Evolutionary conservation across 2,329 filamentous ascomycete species (phyloP), one percentile per base, ranked within the genome.

Genomic region (Phyllosticta citriasiana): DNA sequence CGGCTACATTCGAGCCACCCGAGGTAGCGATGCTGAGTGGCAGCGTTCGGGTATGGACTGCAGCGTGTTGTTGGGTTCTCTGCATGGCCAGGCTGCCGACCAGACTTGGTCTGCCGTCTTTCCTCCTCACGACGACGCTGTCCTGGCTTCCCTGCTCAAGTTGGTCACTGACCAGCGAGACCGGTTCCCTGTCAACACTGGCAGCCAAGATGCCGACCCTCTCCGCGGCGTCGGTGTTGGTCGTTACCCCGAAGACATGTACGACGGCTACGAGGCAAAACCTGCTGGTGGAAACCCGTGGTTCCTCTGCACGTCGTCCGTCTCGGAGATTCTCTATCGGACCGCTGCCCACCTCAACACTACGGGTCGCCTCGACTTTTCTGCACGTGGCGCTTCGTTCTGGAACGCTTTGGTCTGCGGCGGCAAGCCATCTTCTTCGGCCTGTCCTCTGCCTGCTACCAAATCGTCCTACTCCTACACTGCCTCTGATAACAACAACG

Each of bases 171-270:
- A 76, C 62, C 72, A 74, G 64, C 64, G 65, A 30, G 59, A 63
- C 50, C 71, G 74, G 24, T 75, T 74, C 63, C 72, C 75, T 1
- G 74, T 77, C 64, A 76, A 76, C 60, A 59, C 66, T 63, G 61
- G 19, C 63, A 61, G 25, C 53, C 55, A 35, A 35, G 64, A 50
- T 56, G 63, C 33, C 30, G 75, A 93, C 71, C 86, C 88, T 0
- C 93, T 94, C 80, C 84, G 89, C 24, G 74, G 73, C 47, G 71
- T 70, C 27, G 76, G 72, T 1, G 63, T 78, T 8, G 76, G 76
- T 19, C 70, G 76, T 53, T 78, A 78, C 62, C 74, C 75, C 1
- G 76, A 78, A 67, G 76, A 78, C 64, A 67, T 70, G 0, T 76
- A 76, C 65, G 67, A 75, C 64, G 74, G 74, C 19, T 73, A 74